phyloP scores from a whole-genome alignment of 495 filamentous ascomycete species.

The Hypomontagnella monticulosa region DNA sequence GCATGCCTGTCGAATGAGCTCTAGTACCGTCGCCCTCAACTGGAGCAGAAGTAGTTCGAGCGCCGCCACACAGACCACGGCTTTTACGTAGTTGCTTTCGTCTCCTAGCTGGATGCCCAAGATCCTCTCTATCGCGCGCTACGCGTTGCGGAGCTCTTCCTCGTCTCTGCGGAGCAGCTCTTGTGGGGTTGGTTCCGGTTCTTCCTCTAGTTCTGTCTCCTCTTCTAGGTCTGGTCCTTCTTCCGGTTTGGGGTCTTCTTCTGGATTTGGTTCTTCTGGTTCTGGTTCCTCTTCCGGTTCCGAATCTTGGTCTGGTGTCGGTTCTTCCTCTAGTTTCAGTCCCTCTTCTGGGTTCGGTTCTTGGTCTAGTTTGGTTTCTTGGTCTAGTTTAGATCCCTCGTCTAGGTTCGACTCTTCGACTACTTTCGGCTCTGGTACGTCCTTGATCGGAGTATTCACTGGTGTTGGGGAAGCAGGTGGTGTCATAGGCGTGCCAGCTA shows the following conservation, averaged over 20 bases:
- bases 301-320: background rate
- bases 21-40: background rate
- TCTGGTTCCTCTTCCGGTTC: too few species aligned
- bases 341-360: background rate
- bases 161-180: background rate
- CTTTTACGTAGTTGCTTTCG: background rate
- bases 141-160: background rate
- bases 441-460: too few species aligned
- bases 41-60: background rate
- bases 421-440: too few species aligned
- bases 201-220: too few species aligned
- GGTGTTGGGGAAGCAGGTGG: too few species aligned
- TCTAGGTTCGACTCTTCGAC: background rate
- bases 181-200: background rate
- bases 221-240: background rate
- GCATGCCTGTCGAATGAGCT: too few species aligned
- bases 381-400: background rate
- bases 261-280: background rate
- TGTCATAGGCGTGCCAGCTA: too few species aligned
- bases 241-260: background rate
- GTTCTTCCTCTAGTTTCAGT: background rate
- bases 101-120: conserved; percentile 3
- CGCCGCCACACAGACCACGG: background rate
- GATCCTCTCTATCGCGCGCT: background rate
- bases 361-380: background rate